A percentile compares a stretch with the other conserved stretches of the same genome.
phyloP scores from a whole-genome alignment of 169 alveolate species.

The Prorocentrum cordatum region DNA sequence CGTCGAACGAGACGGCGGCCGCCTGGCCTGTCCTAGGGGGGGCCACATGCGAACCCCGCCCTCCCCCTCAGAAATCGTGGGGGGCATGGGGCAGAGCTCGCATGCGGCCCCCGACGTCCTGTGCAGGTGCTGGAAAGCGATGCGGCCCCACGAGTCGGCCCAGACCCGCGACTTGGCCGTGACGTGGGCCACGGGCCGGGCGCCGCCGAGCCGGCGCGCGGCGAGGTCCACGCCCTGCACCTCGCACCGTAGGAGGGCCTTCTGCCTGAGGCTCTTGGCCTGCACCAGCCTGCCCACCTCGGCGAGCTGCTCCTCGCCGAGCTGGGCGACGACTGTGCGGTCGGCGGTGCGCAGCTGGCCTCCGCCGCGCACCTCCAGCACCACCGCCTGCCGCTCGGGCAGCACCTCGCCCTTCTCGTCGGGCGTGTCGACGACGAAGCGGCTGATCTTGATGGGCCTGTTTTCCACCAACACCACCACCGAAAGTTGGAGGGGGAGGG shows the following conservation, averaged over 20 bases:
- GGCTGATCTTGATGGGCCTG: too few relatives aligned
- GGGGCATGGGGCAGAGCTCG: too few relatives aligned
- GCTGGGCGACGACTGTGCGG: conserved; percentile 37
- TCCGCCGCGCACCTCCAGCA: conserved; percentile 46
- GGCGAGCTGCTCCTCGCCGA: conserved; percentile 33
- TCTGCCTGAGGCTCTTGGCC: conserved; percentile 6
- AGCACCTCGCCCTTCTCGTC: conserved; percentile 39
- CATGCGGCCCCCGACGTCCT: too few relatives aligned
- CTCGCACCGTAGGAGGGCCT: conserved; percentile 50
- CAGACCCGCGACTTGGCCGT: conserved; percentile 51
- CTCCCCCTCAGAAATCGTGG: too few relatives aligned
- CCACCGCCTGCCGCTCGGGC: conserved; percentile 44
- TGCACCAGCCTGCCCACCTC: conserved; percentile 15
- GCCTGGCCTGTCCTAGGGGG: too few relatives aligned
- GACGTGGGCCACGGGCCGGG: conserved; percentile 52
- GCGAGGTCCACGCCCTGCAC: conserved; percentile 9
- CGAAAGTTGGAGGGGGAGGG: too few relatives aligned
- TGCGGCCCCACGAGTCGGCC: conserved; percentile 67
- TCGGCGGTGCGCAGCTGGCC: conserved; percentile 57
- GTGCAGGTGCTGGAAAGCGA: conserved; percentile 55
- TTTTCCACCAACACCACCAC: too few relatives aligned
- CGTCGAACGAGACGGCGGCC: too few relatives aligned
- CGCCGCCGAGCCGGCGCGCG: not conserved
- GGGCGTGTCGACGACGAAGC: conserved; percentile 62
- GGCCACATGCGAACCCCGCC: too few relatives aligned